Evolutionary conservation across 495 filamentous ascomycete species (phyloP).

Genomic region (Talaromyces proteolyticus): DNA sequence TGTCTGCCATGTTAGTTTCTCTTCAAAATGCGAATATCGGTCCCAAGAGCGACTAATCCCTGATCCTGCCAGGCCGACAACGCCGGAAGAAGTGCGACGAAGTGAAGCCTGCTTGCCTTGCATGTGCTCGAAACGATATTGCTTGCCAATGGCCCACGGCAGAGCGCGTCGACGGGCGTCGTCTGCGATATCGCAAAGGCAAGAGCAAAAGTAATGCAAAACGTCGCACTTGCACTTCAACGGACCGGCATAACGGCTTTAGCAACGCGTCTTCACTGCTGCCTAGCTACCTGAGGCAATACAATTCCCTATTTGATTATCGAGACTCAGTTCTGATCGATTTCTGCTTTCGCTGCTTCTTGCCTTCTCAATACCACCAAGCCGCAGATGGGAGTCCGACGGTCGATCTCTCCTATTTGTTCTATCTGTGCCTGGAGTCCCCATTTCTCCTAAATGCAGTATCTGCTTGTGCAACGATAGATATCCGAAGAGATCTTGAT

Average conservation of each 20-base stretch:
- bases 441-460: not conserved
- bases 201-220: not conserved
- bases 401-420: constrained; percentile 4
- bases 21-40: not conserved
- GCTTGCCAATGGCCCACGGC: not conserved
- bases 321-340: not conserved
- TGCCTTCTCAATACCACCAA: constrained; percentile 3
- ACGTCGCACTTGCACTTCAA: no score
- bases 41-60: not conserved
- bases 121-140: not conserved
- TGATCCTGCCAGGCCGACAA: not conserved
- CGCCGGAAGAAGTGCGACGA: constrained; percentile 4
- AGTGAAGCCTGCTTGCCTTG: not conserved
- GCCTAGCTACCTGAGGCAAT: not conserved
- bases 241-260: no score
- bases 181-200: not conserved
- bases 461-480: not conserved
- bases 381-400: constrained; percentile 3
- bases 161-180: not conserved
- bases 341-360: not conserved
- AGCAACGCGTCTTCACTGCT: no score
- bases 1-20: constrained; percentile 1
- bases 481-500: not conserved
- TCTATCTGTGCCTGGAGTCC: constrained; percentile 3
- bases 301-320: not conserved